phyloP scores from a whole-genome alignment of 1,139 yeast genomes.

The Zygosaccharomyces sapae region DNA sequence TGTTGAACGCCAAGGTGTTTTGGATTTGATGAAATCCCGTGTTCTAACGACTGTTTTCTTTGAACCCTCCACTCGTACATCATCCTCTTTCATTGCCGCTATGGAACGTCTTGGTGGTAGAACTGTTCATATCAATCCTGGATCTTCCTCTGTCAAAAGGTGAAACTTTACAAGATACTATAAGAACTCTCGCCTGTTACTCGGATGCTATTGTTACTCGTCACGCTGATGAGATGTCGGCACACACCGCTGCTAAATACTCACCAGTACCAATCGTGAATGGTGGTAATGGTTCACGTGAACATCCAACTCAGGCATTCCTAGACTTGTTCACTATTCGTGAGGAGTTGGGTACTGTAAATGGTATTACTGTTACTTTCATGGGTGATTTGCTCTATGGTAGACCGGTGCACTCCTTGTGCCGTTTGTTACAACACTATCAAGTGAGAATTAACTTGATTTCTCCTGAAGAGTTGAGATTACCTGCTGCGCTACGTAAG shows the following conservation, averaged over 20 bases:
- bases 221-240: slow-evolving; percentile 91
- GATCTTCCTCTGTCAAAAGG: slow-evolving; percentile 94
- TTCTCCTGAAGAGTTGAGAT: slow-evolving; percentile 78
- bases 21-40: slow-evolving; percentile 86
- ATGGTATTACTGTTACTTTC: slow-evolving; percentile 95
- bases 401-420: slow-evolving; percentile 96
- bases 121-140: slow-evolving; percentile 81
- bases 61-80: slow-evolving; percentile 97
- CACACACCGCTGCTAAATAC: slow-evolving; percentile 90
- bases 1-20: slow-evolving; percentile 93
- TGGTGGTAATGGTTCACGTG: slow-evolving; percentile 97
- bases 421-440: slow-evolving; percentile 84
- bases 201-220: slow-evolving; percentile 96
- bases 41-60: slow-evolving; percentile 92
- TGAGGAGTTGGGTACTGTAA: slow-evolving; percentile 97
- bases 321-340: slow-evolving; percentile 95
- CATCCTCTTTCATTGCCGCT: slow-evolving; percentile 96
- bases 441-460: slow-evolving; percentile 92
- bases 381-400: slow-evolving; percentile 99
- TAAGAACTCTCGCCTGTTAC: slow-evolving; percentile 91
- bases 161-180: slow-evolving; percentile 94
- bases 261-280: slow-evolving; percentile 96
- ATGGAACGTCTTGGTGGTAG: slow-evolving; percentile 99
- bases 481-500: slow-evolving; percentile 69
- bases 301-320: slow-evolving; percentile 98